Percentiles rank a stretch among this genome's conserved stretches.
Evolutionary conservation across 2,329 filamentous ascomycete genomes (phyloP).

Genomic region (Hypoxylon sp.): DNA sequence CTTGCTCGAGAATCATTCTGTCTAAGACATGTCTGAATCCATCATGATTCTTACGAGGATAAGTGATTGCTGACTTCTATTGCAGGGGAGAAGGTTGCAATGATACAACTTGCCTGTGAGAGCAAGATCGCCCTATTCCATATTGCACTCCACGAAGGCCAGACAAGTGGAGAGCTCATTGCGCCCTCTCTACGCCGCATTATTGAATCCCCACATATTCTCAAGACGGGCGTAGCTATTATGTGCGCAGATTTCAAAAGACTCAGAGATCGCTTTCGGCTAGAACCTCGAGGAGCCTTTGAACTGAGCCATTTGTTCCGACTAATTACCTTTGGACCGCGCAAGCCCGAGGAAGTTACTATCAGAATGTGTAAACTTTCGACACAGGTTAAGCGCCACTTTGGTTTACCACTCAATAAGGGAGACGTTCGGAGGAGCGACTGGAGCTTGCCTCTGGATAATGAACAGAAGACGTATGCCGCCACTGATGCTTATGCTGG

Average conservation of each 20-base stretch:
- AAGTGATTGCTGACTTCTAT: not conserved
- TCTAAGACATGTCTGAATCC: not conserved
- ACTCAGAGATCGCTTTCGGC: constrained; percentile 38
- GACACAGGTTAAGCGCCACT: constrained; percentile 43
- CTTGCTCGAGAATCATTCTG: not conserved
- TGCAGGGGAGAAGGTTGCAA: constrained; percentile 44
- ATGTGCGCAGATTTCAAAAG: constrained; percentile 46
- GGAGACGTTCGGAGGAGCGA: constrained; percentile 43
- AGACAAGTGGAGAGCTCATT: constrained; percentile 47
- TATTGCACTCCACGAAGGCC: constrained; percentile 47
- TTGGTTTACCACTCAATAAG: constrained; percentile 49
- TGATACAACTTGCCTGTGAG: constrained; percentile 51
- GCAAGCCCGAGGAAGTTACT: constrained; percentile 31
- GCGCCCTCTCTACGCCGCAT: constrained; percentile 48
- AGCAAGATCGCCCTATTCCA: constrained; percentile 49
- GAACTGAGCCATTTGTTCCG: constrained; percentile 50
- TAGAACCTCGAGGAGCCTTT: constrained; percentile 47
- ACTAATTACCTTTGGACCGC: constrained; percentile 33
- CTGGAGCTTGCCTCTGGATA: constrained; percentile 44
- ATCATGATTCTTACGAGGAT: not conserved
- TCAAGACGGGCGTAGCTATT: constrained; percentile 49
- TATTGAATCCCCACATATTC: constrained; percentile 46
- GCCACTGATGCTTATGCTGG: constrained; percentile 50
- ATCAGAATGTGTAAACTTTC: constrained; percentile 40
- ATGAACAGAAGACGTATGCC: constrained; percentile 44